Conservation (phyloP, 2,329 filamentous ascomycete genomes). For the Blastomyces gilchristii region DNA sequence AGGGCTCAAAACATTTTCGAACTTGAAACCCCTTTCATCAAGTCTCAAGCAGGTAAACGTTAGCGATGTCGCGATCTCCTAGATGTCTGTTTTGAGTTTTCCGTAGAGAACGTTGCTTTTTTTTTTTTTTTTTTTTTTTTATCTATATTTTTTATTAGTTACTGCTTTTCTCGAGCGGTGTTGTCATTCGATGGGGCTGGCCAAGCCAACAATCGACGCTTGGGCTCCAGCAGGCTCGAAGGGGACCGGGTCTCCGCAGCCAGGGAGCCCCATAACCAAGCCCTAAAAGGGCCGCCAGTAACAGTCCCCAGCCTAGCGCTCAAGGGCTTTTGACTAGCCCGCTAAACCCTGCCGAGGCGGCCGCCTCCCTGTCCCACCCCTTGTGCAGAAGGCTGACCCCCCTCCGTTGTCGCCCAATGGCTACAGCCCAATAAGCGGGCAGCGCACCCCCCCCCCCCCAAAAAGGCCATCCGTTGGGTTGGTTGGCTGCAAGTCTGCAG, state of each 20-base stretch:
- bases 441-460: neutral
- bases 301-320: neutral
- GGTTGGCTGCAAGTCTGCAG: neutral
- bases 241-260: neutral
- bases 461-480: neutral
- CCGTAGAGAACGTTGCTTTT: neutral
- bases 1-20: neutral
- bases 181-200: neutral
- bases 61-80: neutral
- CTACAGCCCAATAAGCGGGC: neutral
- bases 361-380: neutral
- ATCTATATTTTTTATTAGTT: too few relatives aligned
- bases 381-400: neutral
- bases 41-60: neutral
- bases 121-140: too few relatives aligned
- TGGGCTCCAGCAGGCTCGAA: conserved; percentile 1
- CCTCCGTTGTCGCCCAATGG: neutral
- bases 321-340: neutral
- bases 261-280: neutral
- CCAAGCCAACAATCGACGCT: conserved; percentile 9
- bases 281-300: neutral
- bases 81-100: neutral
- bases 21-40: neutral
- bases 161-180: too few relatives aligned
- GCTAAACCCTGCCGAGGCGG: neutral